Evolutionary conservation across 805 yeast species (phyloP), one percentile per base, ranked within the genome.

Genomic region (Osmozyma mogii): DNA sequence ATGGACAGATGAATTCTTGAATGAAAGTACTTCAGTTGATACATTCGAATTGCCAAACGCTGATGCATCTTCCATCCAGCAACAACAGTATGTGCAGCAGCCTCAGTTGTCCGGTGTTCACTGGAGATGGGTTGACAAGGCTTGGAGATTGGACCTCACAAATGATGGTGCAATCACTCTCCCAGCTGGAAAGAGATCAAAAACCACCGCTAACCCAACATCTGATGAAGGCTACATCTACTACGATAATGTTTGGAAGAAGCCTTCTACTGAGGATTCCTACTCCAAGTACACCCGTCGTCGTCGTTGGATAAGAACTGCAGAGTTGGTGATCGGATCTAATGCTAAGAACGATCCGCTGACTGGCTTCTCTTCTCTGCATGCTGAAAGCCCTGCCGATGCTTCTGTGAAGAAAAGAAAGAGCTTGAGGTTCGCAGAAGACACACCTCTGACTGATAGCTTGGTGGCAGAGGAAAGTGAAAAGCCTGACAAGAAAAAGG

Each of bases 1-100:
- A 3, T 89, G 97, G 96, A 88, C 97, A 0, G 98, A 89, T 52
- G 96, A 88, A 53, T 88, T 87, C 49, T 63, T 87, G 38, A 89
- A 88, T 54, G 95, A 87, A 50, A 72, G 84, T 1, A 75, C 81
- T 5, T 65, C 87, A 6, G 78, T 88, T 12, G 92, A 81, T 5
- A 58, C 68, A 12, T 89, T 89, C 56, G 75, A 77, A 50, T 62
- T 89, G 34, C 97, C 98, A 3, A 84, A 78, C 35, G 70, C 80
- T 15, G 70, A 59, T 36, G 59, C 69, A 34, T 34, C 38, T 30
- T 45, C 51, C 37, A 44, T 46, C 17, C 52, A 52, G 30, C 49
- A 47, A 41, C 10, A 8, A 8, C 61, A 38, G 35, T 44, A 42
- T 34, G 33, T 29, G 26, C 41, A 34, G 24, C 38, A 26, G 18